These are phyloP conservation scores for Quercus lobata DNA, from an alignment of 331 rosid genomes.

Conservation along the genomic window DNA sequence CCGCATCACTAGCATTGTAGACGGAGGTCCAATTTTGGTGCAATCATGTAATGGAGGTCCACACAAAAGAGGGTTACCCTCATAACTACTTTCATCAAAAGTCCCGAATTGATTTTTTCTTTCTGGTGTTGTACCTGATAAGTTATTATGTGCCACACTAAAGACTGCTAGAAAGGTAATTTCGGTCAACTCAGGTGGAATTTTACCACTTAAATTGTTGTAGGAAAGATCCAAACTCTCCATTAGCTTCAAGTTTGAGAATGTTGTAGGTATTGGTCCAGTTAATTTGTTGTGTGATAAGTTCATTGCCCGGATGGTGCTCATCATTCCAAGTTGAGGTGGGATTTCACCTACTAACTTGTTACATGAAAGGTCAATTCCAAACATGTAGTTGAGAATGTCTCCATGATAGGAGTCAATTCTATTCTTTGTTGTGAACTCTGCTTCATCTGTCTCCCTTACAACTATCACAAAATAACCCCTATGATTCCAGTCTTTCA, in stretches of 20 bases:
- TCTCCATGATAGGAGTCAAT: not conserved
- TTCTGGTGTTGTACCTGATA: too few species aligned
- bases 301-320: not conserved
- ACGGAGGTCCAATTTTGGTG: not conserved
- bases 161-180: not conserved
- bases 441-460: fast-evolving
- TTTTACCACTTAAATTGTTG: too few species aligned
- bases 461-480: fast-evolving
- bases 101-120: not conserved
- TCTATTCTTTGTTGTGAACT: not conserved
- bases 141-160: not conserved
- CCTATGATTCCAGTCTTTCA: too few species aligned
- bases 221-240: too few species aligned
- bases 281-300: constrained; percentile 5
- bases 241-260: not conserved
- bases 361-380: not conserved
- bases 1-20: too few species aligned
- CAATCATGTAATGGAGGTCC: not conserved
- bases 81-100: not conserved
- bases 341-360: not conserved
- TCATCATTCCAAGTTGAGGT: not conserved
- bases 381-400: not conserved
- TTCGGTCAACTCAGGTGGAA: not conserved
- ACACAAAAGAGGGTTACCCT: not conserved
- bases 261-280: not conserved